phyloP scores from a whole-genome alignment of 192 early-diverging fungal species.

The Chytriomyces confervae region DNA sequence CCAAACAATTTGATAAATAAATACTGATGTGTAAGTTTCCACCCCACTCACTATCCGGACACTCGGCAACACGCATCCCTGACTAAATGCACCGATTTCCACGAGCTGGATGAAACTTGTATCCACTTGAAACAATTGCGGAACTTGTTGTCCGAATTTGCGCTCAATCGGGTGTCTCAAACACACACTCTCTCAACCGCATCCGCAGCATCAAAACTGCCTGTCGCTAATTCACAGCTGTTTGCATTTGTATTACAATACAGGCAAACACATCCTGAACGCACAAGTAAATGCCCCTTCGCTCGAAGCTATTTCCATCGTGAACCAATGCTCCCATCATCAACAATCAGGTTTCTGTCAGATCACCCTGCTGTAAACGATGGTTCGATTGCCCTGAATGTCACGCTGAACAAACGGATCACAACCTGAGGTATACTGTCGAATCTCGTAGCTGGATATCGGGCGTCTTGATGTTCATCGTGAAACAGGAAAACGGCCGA shows the following conservation, averaged over 20 bases:
- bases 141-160: too few relatives aligned
- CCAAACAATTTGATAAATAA: too few relatives aligned
- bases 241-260: constrained; percentile 2
- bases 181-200: too few relatives aligned
- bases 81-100: too few relatives aligned
- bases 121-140: too few relatives aligned
- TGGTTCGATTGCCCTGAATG: constrained; percentile 99
- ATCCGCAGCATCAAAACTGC: too few relatives aligned
- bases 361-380: constrained; percentile 89
- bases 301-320: not conserved
- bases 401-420: constrained; percentile 80
- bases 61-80: too few relatives aligned
- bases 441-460: not conserved
- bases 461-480: constrained; percentile 3
- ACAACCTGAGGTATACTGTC: constrained; percentile 59
- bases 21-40: too few relatives aligned
- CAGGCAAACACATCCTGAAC: constrained; percentile 94
- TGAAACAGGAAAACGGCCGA: constrained; percentile 72
- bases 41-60: too few relatives aligned
- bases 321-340: constrained; percentile 8
- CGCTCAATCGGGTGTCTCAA: too few relatives aligned
- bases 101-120: too few relatives aligned
- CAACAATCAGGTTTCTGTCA: constrained; percentile 74
- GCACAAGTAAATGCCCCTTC: constrained; percentile 73
- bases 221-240: too few relatives aligned